Evolutionary conservation across 2,329 filamentous ascomycete genomes (phyloP).

Genomic region (Aspergillus sp.): DNA sequence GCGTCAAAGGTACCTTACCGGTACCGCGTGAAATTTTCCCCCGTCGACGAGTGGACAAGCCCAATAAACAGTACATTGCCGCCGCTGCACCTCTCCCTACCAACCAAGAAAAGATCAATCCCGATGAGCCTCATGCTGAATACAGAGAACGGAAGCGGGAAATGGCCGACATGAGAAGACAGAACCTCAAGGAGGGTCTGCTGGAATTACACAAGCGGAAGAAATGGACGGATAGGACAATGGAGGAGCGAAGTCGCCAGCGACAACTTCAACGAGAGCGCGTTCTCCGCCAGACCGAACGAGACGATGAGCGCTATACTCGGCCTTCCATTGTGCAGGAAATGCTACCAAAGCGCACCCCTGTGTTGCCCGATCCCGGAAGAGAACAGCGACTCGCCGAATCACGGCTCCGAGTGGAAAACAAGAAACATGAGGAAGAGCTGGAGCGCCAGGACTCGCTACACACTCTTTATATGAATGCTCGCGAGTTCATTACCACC

Average conservation of each 20-base stretch:
- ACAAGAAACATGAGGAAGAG: constrained; percentile 52
- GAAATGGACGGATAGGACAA: constrained; percentile 39
- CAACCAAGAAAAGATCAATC: constrained; percentile 31
- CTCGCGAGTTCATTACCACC: constrained; percentile 79
- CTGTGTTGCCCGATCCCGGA: constrained; percentile 61
- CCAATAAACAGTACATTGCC: constrained; percentile 60
- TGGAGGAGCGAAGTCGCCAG: constrained; percentile 43
- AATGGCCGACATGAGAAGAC: constrained; percentile 70
- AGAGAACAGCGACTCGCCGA: constrained; percentile 58
- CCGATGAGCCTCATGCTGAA: constrained; percentile 46
- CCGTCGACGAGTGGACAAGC: constrained; percentile 60
- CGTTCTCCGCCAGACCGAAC: constrained; percentile 63
- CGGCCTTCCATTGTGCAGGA: constrained; percentile 62
- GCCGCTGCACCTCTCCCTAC: constrained; percentile 58
- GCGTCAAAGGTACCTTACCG: constrained; percentile 76
- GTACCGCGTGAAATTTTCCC: constrained; percentile 79
- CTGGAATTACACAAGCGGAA: constrained; percentile 68
- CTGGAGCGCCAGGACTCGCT: constrained; percentile 68
- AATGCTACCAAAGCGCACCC: constrained; percentile 50
- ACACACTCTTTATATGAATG: constrained; percentile 87
- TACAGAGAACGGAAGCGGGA: constrained; percentile 66
- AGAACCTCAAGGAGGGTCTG: constrained; percentile 71
- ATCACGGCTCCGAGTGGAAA: constrained; percentile 38
- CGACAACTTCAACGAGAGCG: constrained; percentile 53
- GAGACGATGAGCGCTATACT: constrained; percentile 75